Evolutionary conservation across 768 basidiomycete genomes (phyloP), one percentile per base, ranked within the genome.

Genomic region (Macrolepiota albuminosa): DNA sequence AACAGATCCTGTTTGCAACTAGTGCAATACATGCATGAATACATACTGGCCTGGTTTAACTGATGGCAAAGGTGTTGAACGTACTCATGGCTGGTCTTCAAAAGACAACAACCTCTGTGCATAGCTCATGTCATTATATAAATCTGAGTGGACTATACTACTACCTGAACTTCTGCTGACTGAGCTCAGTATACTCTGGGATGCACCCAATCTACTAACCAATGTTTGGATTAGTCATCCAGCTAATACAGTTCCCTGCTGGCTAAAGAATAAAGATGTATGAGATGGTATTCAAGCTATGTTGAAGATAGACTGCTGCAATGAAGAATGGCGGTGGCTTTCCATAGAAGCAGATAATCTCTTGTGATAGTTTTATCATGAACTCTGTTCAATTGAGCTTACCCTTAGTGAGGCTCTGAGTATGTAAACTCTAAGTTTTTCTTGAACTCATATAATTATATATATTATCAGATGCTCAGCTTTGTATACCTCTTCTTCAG

Each of bases 161-260:
- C 45, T 78, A 2, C 78, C 75, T 0, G n/a, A 57, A 1, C 69
- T 67, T 0, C 70, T 78, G 0, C 73, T 71, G 0, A 73, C 68
- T 0, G 66, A 73, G 21, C 58, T 81, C 0, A 51, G 52, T 1
- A 47, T 58, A 1, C 67, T 75, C 2, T 64, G 66, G 1, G 64
- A 70, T 10, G 36, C 61, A 26, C 50, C 71, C 0, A 48, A n/a
- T 0, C 64, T 81, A 0, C 70, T 77, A 69, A 68, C 75, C 24
- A 75, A 77, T 52, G 67, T 77, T 0, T 78, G 74, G 75, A 73
- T 76, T 6, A 63, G 56, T 0, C 66, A 64, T 0, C 54, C 64
- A 2, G 24, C 33, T 0, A 56, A 33, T 4, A 43, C 57, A 3
- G 49, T 66, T 0, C 75, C 69, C 7, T 50, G 54, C 9, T 79